These are phyloP conservation scores for Calonectria fujianensis DNA, from an alignment of 2,329 filamentous ascomycete genomes.

Conservation along the genomic window DNA sequence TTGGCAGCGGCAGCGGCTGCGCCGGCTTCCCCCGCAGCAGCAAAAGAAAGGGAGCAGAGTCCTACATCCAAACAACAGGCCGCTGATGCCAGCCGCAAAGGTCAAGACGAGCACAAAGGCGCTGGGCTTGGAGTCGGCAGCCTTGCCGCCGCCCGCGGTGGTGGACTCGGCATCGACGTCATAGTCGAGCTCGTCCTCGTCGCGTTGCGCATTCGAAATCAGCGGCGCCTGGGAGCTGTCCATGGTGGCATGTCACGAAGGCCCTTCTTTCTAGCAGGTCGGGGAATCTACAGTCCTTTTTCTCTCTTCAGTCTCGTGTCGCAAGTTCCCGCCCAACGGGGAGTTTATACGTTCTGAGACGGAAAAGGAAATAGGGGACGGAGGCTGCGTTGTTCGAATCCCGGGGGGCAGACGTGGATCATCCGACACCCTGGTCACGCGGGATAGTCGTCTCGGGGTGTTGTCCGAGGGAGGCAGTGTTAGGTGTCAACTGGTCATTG, in stretches of 20 bases:
- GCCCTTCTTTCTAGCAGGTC: not conserved
- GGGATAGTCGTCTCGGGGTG: slow-evolving; percentile 40
- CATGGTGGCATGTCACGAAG: slow-evolving; percentile 52
- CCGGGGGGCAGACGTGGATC: slow-evolving; percentile 47
- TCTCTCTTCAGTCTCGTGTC: not conserved
- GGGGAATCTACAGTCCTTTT: slow-evolving; percentile 6
- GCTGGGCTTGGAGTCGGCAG: slow-evolving; percentile 60
- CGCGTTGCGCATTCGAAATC: slow-evolving; percentile 57
- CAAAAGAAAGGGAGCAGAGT: slow-evolving; percentile 36
- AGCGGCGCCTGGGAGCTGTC: slow-evolving; percentile 63
- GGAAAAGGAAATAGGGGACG: slow-evolving; percentile 33
- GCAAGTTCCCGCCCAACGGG: slow-evolving; percentile 40
- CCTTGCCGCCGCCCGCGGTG: slow-evolving; percentile 55
- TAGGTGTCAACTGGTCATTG: slow-evolving; percentile 29
- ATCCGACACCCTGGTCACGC: slow-evolving; percentile 51
- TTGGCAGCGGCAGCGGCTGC: slow-evolving; percentile 2
- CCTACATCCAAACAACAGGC: slow-evolving; percentile 81
- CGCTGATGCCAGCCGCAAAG: slow-evolving; percentile 79
- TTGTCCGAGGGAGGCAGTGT: slow-evolving; percentile 14
- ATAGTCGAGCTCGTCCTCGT: slow-evolving; percentile 58
- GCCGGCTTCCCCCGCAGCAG: not conserved
- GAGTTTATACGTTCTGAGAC: slow-evolving; percentile 34
- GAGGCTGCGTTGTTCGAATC: slow-evolving; percentile 37
- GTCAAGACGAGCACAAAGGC: slow-evolving; percentile 78
- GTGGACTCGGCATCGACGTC: slow-evolving; percentile 51